Base-by-base conservation (phyloP, 257 asterid genomes). In the Asclepias syriaca region DNA sequence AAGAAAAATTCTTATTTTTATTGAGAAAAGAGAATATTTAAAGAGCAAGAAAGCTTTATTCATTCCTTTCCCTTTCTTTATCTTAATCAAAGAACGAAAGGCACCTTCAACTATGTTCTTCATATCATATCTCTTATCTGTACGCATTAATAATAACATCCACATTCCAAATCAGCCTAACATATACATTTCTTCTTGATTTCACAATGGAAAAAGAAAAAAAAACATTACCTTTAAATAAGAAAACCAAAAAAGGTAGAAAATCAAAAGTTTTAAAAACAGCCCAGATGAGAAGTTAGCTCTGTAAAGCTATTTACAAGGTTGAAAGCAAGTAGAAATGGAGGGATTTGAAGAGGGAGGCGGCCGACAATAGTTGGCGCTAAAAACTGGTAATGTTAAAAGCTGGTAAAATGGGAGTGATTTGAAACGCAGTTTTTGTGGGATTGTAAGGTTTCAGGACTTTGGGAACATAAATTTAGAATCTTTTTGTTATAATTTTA, bases 311-410 rank as follows among this genome's bases (percentile, higher is more conserved):
- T 43, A 43, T 43, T 43, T 43, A 43, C 48, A 43, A 43, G 48
- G 11, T 43, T 9, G 11, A 43, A 9, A 43, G 6, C 48, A 7
- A 5, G 2, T 43, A 8, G 48, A 43, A 43, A 43, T 43, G 48
- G 48, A 40, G 48, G 48, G 48, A 5, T 43, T 40, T 43, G 0
- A 1, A 24, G 24, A 68, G 27, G 5, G 7, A 45, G 46, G 72
- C 46, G 45, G 72, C 72, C 72, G 72, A 68, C 72, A 68, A 43
- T 68, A 2, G 27, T 68, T 69, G 53, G 65, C 61, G 65, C 61
- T 69, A 32, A 54, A 19, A 69, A 53, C 14, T 37, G 24, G 40
- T 32, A 29, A 32, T 15, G 40, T 59, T 59, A 14, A 54, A 54
- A 54, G n/a, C 7, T 18, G 8, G 24, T 5, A 54, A 19, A 16